Percentiles rank a stretch among this genome's conserved stretches.
Evolutionary conservation across 495 filamentous ascomycete genomes (phyloP).

Genomic region (Tuber microsphaerosporum): DNA sequence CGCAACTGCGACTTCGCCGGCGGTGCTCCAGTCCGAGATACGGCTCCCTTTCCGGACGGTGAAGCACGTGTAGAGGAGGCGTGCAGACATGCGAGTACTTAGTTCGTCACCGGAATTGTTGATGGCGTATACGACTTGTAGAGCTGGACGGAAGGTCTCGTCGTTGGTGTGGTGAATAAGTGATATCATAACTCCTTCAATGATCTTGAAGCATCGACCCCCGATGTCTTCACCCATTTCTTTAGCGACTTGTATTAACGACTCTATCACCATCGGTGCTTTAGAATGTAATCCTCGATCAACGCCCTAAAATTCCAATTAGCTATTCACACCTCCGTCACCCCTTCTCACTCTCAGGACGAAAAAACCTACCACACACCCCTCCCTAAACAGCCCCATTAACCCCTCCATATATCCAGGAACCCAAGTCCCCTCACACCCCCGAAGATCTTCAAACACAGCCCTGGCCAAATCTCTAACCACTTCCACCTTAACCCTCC

Average conservation of each 20-base stretch:
- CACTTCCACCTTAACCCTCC: slow-evolving; percentile 75
- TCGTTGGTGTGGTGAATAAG: slow-evolving; percentile 72
- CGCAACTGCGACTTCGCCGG: slow-evolving; percentile 54
- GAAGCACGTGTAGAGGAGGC: slow-evolving; percentile 59
- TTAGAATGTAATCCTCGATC: slow-evolving; percentile 74
- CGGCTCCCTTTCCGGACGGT: slow-evolving; percentile 71
- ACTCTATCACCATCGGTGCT: slow-evolving; percentile 44
- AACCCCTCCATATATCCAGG: slow-evolving; percentile 72
- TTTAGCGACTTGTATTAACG: not conserved
- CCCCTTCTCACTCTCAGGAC: not conserved
- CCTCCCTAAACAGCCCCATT: slow-evolving; percentile 82
- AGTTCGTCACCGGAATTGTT: slow-evolving; percentile 46
- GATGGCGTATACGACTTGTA: slow-evolving; percentile 50
- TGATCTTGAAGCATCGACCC: slow-evolving; percentile 53
- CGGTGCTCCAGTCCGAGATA: slow-evolving; percentile 61
- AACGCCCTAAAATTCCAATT: slow-evolving; percentile 60
- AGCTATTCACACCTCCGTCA: not conserved
- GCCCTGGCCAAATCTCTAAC: slow-evolving; percentile 62
- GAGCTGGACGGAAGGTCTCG: slow-evolving; percentile 59
- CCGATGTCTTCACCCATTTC: slow-evolving; percentile 3
- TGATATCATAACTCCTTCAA: slow-evolving; percentile 66
- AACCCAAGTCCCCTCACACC: slow-evolving; percentile 46
- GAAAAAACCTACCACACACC: slow-evolving; percentile 43
- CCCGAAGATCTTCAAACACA: slow-evolving; percentile 59
- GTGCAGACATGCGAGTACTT: slow-evolving; percentile 51